Percentiles rank a stretch among this genome's conserved stretches.
Evolutionary conservation across 306 rosid genomes (phyloP).

Genomic region (Acacia confusa): DNA sequence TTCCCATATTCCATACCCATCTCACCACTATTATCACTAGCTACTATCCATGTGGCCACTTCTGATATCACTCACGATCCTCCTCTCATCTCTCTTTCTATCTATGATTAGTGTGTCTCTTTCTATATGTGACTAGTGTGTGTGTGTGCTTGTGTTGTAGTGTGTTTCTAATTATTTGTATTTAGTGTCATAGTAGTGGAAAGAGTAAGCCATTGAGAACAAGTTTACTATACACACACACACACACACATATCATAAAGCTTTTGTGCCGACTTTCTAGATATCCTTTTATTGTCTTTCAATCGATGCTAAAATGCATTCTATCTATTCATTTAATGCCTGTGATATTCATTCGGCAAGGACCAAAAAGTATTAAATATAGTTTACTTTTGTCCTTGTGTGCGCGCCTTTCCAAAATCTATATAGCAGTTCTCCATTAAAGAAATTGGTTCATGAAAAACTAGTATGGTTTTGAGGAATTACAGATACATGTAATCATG

Average conservation of each 20-base stretch:
- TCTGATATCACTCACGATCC: not conserved
- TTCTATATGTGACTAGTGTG: too few species aligned
- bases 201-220: not conserved
- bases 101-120: not conserved
- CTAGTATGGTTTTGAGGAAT: not conserved
- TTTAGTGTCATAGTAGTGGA: not conserved
- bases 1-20: conserved; percentile 34
- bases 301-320: not conserved
- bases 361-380: not conserved
- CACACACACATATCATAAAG: too few species aligned
- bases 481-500: not conserved
- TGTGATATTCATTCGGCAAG: not conserved
- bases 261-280: too few species aligned
- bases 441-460: not conserved
- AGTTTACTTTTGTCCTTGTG: not conserved
- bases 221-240: too few species aligned
- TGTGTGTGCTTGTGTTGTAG: not conserved
- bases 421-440: not conserved
- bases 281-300: not conserved
- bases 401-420: not conserved
- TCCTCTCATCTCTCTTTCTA: not conserved
- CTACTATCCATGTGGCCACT: not conserved
- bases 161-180: not conserved
- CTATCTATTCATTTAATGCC: not conserved
- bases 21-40: not conserved